phyloP scores from a whole-genome alignment of 768 basidiomycete species.

The Tulasnella sp. region DNA sequence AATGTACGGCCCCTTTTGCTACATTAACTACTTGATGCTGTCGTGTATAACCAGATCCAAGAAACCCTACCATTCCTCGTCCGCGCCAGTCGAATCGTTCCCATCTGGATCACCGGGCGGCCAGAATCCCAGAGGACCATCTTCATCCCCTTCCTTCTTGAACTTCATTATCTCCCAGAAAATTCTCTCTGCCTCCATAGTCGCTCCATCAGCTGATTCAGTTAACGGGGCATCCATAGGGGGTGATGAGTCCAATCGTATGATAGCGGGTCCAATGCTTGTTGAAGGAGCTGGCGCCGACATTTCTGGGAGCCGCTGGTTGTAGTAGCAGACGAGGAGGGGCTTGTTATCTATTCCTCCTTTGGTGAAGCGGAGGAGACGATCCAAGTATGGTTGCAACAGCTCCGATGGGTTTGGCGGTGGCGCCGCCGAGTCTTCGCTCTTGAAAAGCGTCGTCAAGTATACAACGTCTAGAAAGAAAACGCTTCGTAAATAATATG shows the following conservation, averaged over 20 bases:
- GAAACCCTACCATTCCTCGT: neutral
- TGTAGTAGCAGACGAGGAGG: neutral
- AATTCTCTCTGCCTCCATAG: slow-evolving; percentile 47
- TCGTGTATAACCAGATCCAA: too few species aligned
- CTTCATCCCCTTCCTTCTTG: neutral
- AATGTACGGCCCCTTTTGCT: too few species aligned
- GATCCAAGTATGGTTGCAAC: slow-evolving; percentile 52
- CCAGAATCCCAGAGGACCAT: neutral
- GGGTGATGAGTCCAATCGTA: slow-evolving; percentile 26
- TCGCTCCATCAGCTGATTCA: slow-evolving; percentile 50
- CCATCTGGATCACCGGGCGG: neutral
- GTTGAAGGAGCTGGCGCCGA: neutral
- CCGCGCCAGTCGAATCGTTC: neutral
- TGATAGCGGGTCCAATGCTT: slow-evolving; percentile 27
- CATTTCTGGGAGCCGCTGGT: neutral
- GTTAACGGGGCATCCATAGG: slow-evolving; percentile 35
- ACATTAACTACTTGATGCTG: too few species aligned
- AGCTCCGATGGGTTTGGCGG: slow-evolving; percentile 35
- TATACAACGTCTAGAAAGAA: slow-evolving; percentile 49
- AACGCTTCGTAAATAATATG: slow-evolving; percentile 15
- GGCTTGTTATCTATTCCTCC: slow-evolving; percentile 36
- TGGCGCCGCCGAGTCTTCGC: neutral
- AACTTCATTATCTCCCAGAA: slow-evolving; percentile 43
- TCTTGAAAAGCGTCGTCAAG: slow-evolving; percentile 31
- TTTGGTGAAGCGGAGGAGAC: slow-evolving; percentile 32